These are phyloP conservation scores for Gastrodia elata DNA, from an alignment of 106 monocot genomes.

Conservation along the genomic window DNA sequence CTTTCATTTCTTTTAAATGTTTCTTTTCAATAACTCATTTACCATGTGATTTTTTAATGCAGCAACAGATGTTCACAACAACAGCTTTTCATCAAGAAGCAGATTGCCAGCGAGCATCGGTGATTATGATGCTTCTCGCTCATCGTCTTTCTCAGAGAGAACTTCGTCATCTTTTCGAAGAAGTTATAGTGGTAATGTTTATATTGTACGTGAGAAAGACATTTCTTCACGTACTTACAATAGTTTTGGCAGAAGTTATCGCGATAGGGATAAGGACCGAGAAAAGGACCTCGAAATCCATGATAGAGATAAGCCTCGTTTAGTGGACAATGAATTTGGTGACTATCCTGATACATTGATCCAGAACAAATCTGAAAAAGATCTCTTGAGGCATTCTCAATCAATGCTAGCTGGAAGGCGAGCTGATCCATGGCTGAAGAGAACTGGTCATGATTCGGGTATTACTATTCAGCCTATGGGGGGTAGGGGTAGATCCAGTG, in stretches of 20 bases:
- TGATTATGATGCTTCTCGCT: constrained; percentile 21
- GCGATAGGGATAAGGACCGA: constrained; percentile 31
- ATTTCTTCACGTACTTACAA: constrained; percentile 18
- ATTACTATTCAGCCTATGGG: constrained; percentile 22
- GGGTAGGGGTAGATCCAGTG: constrained; percentile 12
- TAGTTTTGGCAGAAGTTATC: constrained; percentile 34
- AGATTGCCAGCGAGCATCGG: constrained; percentile 14
- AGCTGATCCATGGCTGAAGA: constrained; percentile 39
- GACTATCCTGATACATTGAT: constrained; percentile 23
- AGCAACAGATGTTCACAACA: constrained; percentile 17
- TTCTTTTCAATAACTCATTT: background rate
- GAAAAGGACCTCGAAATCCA: constrained; percentile 17
- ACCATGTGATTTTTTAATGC: constrained; percentile 1
- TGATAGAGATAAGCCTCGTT: constrained; percentile 34
- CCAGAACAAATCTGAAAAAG: constrained; percentile 30
- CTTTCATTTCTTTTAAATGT: background rate
- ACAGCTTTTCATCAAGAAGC: constrained; percentile 18
- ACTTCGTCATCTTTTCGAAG: constrained; percentile 16
- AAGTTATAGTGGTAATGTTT: constrained; percentile 23
- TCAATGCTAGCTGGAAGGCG: constrained; percentile 28
- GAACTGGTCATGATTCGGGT: constrained; percentile 16
- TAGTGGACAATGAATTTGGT: constrained; percentile 29
- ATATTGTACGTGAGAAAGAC: constrained; percentile 14
- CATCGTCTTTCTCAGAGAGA: constrained; percentile 9
- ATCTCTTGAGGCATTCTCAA: constrained; percentile 31